Percentiles rank a stretch among this genome's conserved stretches.
Evolutionary conservation across 495 filamentous ascomycete genomes (phyloP).

Genomic region (Penicillium samsonianum): DNA sequence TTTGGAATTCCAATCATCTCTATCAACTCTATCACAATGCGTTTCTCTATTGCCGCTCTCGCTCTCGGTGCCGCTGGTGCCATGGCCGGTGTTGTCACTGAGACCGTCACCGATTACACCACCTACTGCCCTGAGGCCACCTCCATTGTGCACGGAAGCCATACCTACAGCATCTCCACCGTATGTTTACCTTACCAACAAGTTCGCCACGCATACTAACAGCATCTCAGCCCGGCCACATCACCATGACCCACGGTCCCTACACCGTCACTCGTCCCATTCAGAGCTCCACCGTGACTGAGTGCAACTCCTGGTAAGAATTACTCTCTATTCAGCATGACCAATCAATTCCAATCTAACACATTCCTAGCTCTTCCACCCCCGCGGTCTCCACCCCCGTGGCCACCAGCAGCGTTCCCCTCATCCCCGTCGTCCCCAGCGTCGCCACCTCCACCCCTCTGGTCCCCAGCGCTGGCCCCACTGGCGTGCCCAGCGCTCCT

Average conservation of each 20-base stretch:
- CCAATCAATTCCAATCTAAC: constrained; percentile 17
- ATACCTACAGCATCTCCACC: constrained; percentile 79
- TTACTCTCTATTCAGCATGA: no score
- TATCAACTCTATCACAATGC: constrained; percentile 67
- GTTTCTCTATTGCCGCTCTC: constrained; percentile 78
- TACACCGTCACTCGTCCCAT: constrained; percentile 72
- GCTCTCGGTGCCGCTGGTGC: constrained; percentile 62
- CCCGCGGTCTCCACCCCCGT: not conserved
- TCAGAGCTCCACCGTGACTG: constrained; percentile 59
- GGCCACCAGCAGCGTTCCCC: constrained; percentile 13
- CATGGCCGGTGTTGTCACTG: constrained; percentile 64
- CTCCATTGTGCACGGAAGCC: constrained; percentile 62
- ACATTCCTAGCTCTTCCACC: constrained; percentile 21
- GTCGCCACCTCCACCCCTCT: constrained; percentile 15
- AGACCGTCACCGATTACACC: constrained; percentile 76
- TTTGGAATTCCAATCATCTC: constrained; percentile 20
- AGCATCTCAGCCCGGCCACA: constrained; percentile 60
- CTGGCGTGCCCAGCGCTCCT: constrained; percentile 38
- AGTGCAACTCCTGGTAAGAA: constrained; percentile 66
- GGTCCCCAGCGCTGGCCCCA: constrained; percentile 14
- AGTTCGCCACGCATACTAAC: constrained; percentile 21
- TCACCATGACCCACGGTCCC: constrained; percentile 66
- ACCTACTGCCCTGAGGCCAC: constrained; percentile 86
- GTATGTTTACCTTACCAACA: constrained; percentile 39
- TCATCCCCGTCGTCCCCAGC: constrained; percentile 53